Evolutionary conservation across 75 land plant species (phyloP).

Genomic region (Cunninghamia lanceolata): DNA sequence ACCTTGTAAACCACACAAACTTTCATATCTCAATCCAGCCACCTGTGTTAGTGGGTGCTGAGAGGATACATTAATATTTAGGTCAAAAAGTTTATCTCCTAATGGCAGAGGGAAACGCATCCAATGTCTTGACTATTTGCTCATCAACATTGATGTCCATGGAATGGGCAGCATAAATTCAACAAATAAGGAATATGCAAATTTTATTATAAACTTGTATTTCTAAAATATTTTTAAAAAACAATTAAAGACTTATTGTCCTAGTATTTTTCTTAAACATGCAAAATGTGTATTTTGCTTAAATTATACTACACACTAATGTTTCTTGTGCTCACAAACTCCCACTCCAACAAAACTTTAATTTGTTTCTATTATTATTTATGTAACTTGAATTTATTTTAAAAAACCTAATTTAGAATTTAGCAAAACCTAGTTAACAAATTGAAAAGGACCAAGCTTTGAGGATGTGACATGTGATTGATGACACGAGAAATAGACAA

Average conservation of each 20-base stretch:
- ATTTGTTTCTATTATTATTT: background rate
- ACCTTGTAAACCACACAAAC: too few relatives aligned
- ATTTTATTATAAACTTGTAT: background rate
- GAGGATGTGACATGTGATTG: background rate
- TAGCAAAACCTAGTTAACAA: background rate
- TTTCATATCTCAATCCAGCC: too few relatives aligned
- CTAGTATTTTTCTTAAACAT: background rate
- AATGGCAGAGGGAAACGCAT: too few relatives aligned
- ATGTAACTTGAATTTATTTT: background rate
- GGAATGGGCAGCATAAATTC: background rate
- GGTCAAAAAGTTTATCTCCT: too few relatives aligned
- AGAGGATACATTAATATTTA: too few relatives aligned
- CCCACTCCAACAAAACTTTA: background rate
- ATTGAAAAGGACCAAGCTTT: background rate
- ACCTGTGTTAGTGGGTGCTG: too few relatives aligned
- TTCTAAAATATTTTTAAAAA: background rate
- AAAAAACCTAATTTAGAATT: background rate
- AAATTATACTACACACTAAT: background rate
- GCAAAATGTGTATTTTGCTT: background rate
- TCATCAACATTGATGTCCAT: background rate
- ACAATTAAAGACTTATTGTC: background rate
- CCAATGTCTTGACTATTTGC: background rate
- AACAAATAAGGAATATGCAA: background rate
- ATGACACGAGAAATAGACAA: background rate
- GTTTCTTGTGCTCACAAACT: background rate